Base-by-base conservation (phyloP, 768 basidiomycete species). In the Pleurotus salmoneostramineus region DNA sequence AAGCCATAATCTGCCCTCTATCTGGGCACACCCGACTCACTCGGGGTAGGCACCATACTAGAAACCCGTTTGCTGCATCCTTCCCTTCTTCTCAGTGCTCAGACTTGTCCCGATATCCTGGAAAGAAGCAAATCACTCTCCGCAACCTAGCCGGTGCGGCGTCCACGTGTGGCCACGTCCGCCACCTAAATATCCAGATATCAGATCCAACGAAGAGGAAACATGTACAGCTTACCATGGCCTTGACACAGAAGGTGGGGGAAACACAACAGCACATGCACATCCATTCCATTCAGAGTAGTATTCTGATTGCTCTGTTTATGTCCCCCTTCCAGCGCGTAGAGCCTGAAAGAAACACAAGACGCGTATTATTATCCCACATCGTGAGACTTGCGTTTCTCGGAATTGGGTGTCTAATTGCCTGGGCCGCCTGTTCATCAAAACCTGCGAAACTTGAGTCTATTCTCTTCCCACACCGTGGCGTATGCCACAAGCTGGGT, bases 41-140 rank as follows among this genome's bases (percentile, higher is more conserved):
- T 55, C 52, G 52, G 52, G 40, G 31, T 55, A 55, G 8, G 32
- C 43, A 55, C 17, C 52, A 55, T 31, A 55, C 52, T 21, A 55
- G 43, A 37, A 27, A 27, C 21, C 21, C 21, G 21, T 27, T 27
- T 52, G 15, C 27, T 52, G 50, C 31, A 33, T 36, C 14, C 17
- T 43, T 17, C 52, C 33, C 35, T 12, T 21, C 27, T 8, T 36
- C 52, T 27, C 21, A 27, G 35, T 52, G 35, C 12, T 52, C 50
- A 55, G n/a, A 42, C 12, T 55, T 55, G 43, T 40, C 27, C 52
- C 52, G 52, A 55, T 35, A 52, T 34, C 50, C 35, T 52, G 45
- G 50, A 52, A 40, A 52, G 50, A 52, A 52, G 50, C 50, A 35
- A 35, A 32, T 33, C 15, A 7, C 50, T 52, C 50, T 52, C 33